phyloP scores from a whole-genome alignment of 1,284 basidiomycete genomes.

The Ganoderma meredithae region DNA sequence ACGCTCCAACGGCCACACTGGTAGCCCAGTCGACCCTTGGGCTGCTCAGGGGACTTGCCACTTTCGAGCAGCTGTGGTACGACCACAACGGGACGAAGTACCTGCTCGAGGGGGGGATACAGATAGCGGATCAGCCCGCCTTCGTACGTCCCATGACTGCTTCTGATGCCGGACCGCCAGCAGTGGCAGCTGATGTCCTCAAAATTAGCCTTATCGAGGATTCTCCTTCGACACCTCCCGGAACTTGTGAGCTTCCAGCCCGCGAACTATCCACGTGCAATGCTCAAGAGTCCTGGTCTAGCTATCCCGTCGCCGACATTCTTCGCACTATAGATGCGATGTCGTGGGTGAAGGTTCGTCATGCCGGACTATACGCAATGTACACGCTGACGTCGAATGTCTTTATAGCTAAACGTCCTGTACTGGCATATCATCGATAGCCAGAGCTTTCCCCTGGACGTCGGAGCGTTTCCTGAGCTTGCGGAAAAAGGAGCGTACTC shows the following conservation, averaged over 20 bases:
- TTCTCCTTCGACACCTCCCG: slow-evolving; percentile 83
- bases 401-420: slow-evolving; percentile 63
- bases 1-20: slow-evolving; percentile 63
- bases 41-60: slow-evolving; percentile 80
- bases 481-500: slow-evolving; percentile 74
- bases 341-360: slow-evolving; percentile 80
- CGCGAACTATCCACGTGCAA: too few species aligned
- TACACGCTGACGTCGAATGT: slow-evolving; percentile 8
- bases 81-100: slow-evolving; percentile 57
- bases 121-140: slow-evolving; percentile 66
- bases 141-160: slow-evolving; percentile 50
- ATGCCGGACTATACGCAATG: neutral
- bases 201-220: slow-evolving; percentile 71
- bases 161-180: neutral
- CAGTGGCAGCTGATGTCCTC: neutral
- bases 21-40: slow-evolving; percentile 78
- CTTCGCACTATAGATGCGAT: slow-evolving; percentile 82
- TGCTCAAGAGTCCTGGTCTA: slow-evolving; percentile 10
- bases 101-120: slow-evolving; percentile 61
- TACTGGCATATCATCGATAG: slow-evolving; percentile 84
- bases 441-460: slow-evolving; percentile 76
- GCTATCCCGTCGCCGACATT: slow-evolving; percentile 72
- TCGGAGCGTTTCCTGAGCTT: slow-evolving; percentile 67
- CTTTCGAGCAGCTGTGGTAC: slow-evolving; percentile 83
- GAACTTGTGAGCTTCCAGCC: slow-evolving; percentile 48